Evolutionary conservation across 768 basidiomycete genomes (phyloP).

Genomic region (Auricularia sp.): DNA sequence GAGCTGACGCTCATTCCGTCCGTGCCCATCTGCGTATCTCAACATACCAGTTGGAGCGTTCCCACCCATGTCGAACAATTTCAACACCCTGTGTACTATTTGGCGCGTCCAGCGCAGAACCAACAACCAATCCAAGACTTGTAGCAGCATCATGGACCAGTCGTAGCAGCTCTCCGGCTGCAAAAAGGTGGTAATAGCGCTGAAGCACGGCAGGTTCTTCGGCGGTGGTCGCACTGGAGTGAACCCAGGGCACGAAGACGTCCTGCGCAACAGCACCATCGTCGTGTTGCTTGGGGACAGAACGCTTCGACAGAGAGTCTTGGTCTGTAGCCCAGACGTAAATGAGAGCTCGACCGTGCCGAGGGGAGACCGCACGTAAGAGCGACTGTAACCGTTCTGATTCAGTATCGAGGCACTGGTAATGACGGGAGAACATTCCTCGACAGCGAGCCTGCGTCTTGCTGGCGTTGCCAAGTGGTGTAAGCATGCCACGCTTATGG

Average conservation of each 20-base stretch:
- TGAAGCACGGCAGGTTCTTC: conserved; percentile 46
- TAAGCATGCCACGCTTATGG: conserved; percentile 94
- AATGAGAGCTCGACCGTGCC: conserved; percentile 71
- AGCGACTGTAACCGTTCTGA: conserved; percentile 37
- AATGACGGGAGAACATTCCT: conserved; percentile 34
- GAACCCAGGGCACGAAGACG: conserved; percentile 86
- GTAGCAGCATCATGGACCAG: conserved; percentile 56
- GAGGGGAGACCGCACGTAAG: conserved; percentile 51
- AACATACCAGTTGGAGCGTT: conserved; percentile 80
- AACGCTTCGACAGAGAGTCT: conserved; percentile 71
- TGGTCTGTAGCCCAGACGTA: conserved; percentile 98
- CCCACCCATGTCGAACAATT: conserved; percentile 70
- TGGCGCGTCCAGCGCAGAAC: conserved; percentile 17
- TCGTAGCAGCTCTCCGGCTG: conserved; percentile 58
- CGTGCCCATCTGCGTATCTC: conserved; percentile 57
- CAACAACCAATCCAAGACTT: conserved; percentile 45
- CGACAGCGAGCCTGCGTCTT: conserved; percentile 60
- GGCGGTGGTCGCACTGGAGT: conserved; percentile 16
- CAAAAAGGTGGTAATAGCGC: conserved; percentile 96
- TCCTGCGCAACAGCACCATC: conserved; percentile 45
- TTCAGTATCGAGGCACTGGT: neutral
- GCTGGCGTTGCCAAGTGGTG: conserved; percentile 83
- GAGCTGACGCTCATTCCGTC: neutral
- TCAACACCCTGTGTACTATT: conserved; percentile 39
- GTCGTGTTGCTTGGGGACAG: conserved; percentile 34